Base-by-base conservation (phyloP, 495 filamentous ascomycete genomes). In the Podospora australis region DNA sequence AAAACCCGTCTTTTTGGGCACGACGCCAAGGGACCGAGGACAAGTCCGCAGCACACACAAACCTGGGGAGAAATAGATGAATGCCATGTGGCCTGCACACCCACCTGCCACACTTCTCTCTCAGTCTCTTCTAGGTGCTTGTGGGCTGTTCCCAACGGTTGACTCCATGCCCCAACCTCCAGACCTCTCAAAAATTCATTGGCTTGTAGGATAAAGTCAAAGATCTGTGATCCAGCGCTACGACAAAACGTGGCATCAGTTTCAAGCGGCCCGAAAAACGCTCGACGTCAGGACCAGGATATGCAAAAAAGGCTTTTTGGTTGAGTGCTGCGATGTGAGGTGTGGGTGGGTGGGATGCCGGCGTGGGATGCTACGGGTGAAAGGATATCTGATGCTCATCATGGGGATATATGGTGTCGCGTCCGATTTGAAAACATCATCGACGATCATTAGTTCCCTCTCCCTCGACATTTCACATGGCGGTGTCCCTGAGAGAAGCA, bases 11-110 rank as follows among this genome's bases (percentile, higher is more conserved):
- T 43, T 4, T 20, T 34, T 36, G 19, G 34, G 35, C 41, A 34
- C 34, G 3, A 52, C 40, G 13, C 36, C 21, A 46, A 46, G 35
- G 25, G 23, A 26, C 25, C 26, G 34, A 41, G 26, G n/a, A 36
- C 32, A 36, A 16, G 32, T 5, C 32, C 14, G 32, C n/a, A 36
- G n/a, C 32, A 38, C n/a, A 21, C 36, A 43, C 48, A 39, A 13
- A 22, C 21, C 35, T 24, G 9, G 40, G 48, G 24, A 6, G 22
- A 34, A 32, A 46, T 43, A 21, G 28, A 7, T 10, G 38, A 30
- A 39, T 20, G 7, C 16, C 41, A 50, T 50, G 40, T 50, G 41
- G 39, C 9, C n/a, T 21, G 14, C 24, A 22, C 32, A 23, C 22
- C 19, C 30, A 36, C 26, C 13, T 16, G n/a, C 32, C 19, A 6